phyloP scores from a whole-genome alignment of 2,329 filamentous ascomycete species.

The Zasmidium angulare region DNA sequence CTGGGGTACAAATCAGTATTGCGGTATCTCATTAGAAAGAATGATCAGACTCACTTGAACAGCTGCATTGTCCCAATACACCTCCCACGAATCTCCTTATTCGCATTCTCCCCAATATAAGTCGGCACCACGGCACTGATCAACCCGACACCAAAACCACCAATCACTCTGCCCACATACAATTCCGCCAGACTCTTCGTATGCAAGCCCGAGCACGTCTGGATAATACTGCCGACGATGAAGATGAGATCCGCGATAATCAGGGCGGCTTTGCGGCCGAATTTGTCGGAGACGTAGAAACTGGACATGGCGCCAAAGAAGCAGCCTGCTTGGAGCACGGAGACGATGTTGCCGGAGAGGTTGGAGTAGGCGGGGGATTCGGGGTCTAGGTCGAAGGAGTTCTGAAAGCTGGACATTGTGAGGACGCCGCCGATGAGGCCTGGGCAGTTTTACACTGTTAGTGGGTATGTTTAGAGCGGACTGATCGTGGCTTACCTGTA shows the following conservation, averaged over 20 bases:
- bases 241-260: slow-evolving; percentile 45
- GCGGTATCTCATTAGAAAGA: slow-evolving; percentile 38
- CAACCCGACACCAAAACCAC: slow-evolving; percentile 46
- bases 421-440: slow-evolving; percentile 39
- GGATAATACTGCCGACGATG: slow-evolving; percentile 42
- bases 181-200: slow-evolving; percentile 38
- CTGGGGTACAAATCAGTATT: slow-evolving; percentile 28
- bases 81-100: slow-evolving; percentile 37
- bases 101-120: slow-evolving; percentile 48
- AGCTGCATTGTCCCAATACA: slow-evolving; percentile 34
- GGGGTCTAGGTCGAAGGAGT: slow-evolving; percentile 41
- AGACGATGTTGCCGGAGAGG: slow-evolving; percentile 46
- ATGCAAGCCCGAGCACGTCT: slow-evolving; percentile 39
- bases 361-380: slow-evolving; percentile 37
- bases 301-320: slow-evolving; percentile 46
- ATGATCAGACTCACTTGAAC: slow-evolving; percentile 27
- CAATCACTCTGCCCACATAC: slow-evolving; percentile 45
- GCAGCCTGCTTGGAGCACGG: slow-evolving; percentile 45
- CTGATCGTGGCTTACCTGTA: slow-evolving; percentile 7
- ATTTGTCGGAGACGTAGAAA: slow-evolving; percentile 44
- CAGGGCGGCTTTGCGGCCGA: slow-evolving; percentile 43
- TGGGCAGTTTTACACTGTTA: slow-evolving; percentile 1
- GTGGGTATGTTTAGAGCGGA: too few relatives aligned
- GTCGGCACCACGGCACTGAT: slow-evolving; percentile 46
- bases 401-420: slow-evolving; percentile 45